A percentile compares a stretch with the other conserved stretches of the same genome.
phyloP scores from a whole-genome alignment of 306 rosid genomes.

The Trichosanthes cucumerina region DNA sequence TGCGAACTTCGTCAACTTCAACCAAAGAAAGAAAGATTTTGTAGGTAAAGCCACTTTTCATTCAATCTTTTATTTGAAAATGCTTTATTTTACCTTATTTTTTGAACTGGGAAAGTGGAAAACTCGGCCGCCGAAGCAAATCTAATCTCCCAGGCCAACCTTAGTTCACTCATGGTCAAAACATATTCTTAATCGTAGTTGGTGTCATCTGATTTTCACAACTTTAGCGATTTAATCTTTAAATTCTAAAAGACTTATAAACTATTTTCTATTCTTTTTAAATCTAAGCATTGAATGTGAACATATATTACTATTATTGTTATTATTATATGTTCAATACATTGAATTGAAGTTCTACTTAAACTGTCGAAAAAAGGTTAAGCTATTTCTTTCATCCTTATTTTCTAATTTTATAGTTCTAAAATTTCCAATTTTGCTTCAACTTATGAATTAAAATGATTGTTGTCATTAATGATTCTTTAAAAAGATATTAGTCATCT shows the following conservation, averaged over 20 bases:
- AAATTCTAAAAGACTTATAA: neutral
- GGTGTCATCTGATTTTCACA: neutral
- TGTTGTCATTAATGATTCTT: no score
- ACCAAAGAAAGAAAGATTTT: conserved; percentile 3
- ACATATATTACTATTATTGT: neutral
- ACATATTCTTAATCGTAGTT: neutral
- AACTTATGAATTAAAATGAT: neutral
- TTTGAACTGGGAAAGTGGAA: neutral
- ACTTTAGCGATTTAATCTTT: neutral
- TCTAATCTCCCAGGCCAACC: neutral
- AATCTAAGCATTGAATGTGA: neutral
- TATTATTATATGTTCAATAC: no score
- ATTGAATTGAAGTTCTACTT: no score
- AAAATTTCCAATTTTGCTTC: neutral
- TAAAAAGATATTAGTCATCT: no score
- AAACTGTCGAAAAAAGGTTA: no score
- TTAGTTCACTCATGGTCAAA: neutral
- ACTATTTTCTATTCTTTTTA: neutral
- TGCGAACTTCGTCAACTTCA: conserved; percentile 8
- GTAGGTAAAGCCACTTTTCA: conserved; percentile 9
- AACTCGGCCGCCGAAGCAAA: neutral
- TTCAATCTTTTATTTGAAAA: neutral
- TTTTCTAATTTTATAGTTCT: no score
- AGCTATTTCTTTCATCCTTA: neutral
- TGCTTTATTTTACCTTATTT: neutral